A percentile compares a stretch with the other conserved stretches of the same genome.
These are phyloP conservation scores for Rhinocladiella similis DNA, from an alignment of 2,329 filamentous ascomycete genomes.

Conservation along the genomic window DNA sequence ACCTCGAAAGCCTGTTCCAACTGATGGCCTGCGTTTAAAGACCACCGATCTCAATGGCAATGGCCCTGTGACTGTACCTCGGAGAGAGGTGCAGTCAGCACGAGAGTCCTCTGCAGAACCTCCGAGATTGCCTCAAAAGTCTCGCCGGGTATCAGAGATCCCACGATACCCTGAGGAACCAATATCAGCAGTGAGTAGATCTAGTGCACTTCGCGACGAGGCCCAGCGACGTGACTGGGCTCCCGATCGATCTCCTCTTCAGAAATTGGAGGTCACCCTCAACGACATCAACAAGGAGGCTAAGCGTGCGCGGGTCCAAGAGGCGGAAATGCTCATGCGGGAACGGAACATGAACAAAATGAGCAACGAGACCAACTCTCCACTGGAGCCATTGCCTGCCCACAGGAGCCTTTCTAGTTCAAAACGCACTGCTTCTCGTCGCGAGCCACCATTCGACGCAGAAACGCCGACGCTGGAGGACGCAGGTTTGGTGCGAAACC, in stretches of 20 bases:
- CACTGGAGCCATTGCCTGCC: conserved; percentile 1
- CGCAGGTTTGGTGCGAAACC: conserved; percentile 35
- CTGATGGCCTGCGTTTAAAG: conserved; percentile 16
- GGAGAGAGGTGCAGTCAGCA: conserved; percentile 12
- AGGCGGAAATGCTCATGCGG: conserved; percentile 73
- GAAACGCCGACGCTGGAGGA: conserved; percentile 29
- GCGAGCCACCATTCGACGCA: conserved; percentile 7
- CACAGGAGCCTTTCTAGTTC: neutral
- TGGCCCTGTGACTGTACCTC: neutral
- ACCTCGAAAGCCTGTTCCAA: conserved; percentile 13
- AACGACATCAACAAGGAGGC: conserved; percentile 95
- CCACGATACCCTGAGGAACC: conserved; percentile 16
- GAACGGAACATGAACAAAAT: conserved; percentile 47
- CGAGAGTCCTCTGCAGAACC: conserved; percentile 1
- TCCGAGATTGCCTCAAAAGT: conserved; percentile 7
- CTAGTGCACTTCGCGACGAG: conserved; percentile 26
- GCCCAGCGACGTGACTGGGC: conserved; percentile 57
- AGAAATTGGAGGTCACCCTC: conserved; percentile 87
- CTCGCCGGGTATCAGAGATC: conserved; percentile 12
- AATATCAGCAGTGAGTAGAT: conserved; percentile 21
- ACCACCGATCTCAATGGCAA: conserved; percentile 16
- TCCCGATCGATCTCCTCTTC: conserved; percentile 82
- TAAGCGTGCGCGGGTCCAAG: conserved; percentile 79
- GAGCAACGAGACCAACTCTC: neutral
- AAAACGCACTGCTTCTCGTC: conserved; percentile 6